A percentile compares a stretch with the other conserved stretches of the same genome.
phyloP scores from a whole-genome alignment of 1,284 basidiomycete genomes.

The Sanghuangporus weigelae region DNA sequence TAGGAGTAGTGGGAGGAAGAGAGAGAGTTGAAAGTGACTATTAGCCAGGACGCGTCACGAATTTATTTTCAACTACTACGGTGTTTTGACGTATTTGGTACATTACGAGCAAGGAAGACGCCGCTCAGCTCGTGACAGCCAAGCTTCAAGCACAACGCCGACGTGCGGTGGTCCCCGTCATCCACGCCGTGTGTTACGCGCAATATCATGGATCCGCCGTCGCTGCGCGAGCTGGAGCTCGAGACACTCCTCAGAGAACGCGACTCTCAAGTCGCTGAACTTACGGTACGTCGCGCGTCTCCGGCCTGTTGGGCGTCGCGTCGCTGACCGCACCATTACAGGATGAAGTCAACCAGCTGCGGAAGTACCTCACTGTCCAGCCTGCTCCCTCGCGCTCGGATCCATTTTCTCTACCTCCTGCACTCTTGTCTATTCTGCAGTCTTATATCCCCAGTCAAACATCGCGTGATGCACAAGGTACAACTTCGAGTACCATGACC shows the following conservation, averaged over 20 bases:
- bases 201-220: conserved; percentile 57
- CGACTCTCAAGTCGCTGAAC: conserved; percentile 61
- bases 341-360: conserved; percentile 65
- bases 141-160: not conserved
- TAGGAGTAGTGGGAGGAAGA: not conserved
- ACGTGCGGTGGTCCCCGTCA: not conserved
- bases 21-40: not conserved
- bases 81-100: conserved; percentile 2
- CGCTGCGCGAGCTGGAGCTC: conserved; percentile 69
- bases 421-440: conserved; percentile 58
- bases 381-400: conserved; percentile 53
- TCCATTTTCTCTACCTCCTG: conserved; percentile 58
- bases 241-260: conserved; percentile 67
- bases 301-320: not conserved
- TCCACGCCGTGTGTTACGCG: not conserved
- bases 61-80: not conserved
- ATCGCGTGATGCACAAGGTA: conserved; percentile 30
- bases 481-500: conserved; percentile 52
- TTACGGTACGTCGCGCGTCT: conserved; percentile 48
- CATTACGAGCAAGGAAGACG: not conserved
- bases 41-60: no score
- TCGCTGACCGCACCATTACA: conserved; percentile 28
- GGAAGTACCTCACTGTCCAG: conserved; percentile 55
- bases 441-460: conserved; percentile 51
- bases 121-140: not conserved